Evolutionary conservation across 805 yeast genomes (phyloP).

Genomic region (Yamadazyma takamatsuzukensis): DNA sequence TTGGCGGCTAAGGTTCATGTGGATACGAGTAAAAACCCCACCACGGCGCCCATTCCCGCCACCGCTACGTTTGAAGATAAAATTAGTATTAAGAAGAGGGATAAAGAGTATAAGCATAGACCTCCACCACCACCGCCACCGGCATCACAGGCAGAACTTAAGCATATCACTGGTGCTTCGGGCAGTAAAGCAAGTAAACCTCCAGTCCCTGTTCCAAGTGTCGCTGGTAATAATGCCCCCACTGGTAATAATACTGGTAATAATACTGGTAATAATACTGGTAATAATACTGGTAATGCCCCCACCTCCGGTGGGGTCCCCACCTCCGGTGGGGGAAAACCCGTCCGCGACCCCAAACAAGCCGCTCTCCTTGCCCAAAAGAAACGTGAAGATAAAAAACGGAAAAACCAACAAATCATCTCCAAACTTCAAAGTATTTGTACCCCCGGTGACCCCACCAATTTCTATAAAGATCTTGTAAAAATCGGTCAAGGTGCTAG

Average conservation of each 20-base stretch:
- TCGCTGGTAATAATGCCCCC: too few relatives aligned
- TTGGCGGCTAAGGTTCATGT: slow-evolving; percentile 24
- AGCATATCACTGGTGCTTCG: not conserved
- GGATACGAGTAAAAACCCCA: slow-evolving; percentile 17
- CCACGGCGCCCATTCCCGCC: slow-evolving; percentile 36
- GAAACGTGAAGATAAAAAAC: slow-evolving; percentile 75
- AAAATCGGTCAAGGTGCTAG: slow-evolving; percentile 98
- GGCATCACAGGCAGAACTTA: not conserved
- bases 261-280: too few relatives aligned
- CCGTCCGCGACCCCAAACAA: slow-evolving; percentile 48
- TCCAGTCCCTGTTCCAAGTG: not conserved
- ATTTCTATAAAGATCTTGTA: slow-evolving; percentile 59
- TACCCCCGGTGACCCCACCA: slow-evolving; percentile 79
- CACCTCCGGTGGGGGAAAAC: slow-evolving; percentile 21
- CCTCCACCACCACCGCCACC: slow-evolving; percentile 44
- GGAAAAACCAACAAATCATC: slow-evolving; percentile 67
- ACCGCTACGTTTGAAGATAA: slow-evolving; percentile 24
- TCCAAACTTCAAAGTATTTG: slow-evolving; percentile 73
- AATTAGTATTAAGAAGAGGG: slow-evolving; percentile 17
- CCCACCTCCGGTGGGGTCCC: slow-evolving; percentile 10
- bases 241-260: not conserved
- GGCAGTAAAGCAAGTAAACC: too few relatives aligned
- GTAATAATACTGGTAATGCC: slow-evolving; percentile 6
- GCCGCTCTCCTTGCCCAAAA: slow-evolving; percentile 58
- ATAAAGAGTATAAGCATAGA: slow-evolving; percentile 29